A percentile compares a stretch with the other conserved stretches of the same genome.
Conservation (phyloP, 495 filamentous ascomycete genomes). For the Penicillium ucsense region DNA sequence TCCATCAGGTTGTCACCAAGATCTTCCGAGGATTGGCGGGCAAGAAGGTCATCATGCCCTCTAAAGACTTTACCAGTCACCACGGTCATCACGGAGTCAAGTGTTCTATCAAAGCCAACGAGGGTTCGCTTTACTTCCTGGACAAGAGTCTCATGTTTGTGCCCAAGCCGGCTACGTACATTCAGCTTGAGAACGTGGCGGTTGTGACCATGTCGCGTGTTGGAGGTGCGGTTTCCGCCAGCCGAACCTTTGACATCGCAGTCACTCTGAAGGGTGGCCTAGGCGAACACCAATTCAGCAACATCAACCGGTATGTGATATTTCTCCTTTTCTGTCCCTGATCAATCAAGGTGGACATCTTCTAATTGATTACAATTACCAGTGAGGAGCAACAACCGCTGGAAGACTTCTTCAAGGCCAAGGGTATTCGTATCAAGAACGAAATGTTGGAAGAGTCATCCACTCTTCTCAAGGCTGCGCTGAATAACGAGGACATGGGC, state of each 20-base stretch:
- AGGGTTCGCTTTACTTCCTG: constrained; percentile 92
- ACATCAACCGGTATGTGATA: constrained; percentile 74
- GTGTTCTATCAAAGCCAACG: constrained; percentile 98
- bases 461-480: constrained; percentile 44
- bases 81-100: constrained; percentile 93
- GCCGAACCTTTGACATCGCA: constrained; percentile 94
- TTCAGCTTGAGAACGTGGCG: constrained; percentile 81
- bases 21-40: constrained; percentile 89
- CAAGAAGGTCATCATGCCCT: constrained; percentile 88
- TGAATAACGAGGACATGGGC: constrained; percentile 67
- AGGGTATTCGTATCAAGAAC: constrained; percentile 91
- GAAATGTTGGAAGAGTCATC: constrained; percentile 64
- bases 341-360: neutral
- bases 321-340: neutral
- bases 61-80: constrained; percentile 87
- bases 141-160: constrained; percentile 99
- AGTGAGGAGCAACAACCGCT: constrained; percentile 91
- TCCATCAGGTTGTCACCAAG: constrained; percentile 83
- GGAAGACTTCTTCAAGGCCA: constrained; percentile 90
- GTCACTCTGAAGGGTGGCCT: constrained; percentile 70
- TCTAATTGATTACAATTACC: neutral
- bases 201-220: constrained; percentile 93
- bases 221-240: constrained; percentile 84
- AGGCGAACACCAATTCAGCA: constrained; percentile 90
- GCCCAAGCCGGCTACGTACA: constrained; percentile 94